Evolutionary conservation across 495 filamentous ascomycete genomes (phyloP), one percentile per base, ranked within the genome.

Genomic region (Jackrogersella multiformis): DNA sequence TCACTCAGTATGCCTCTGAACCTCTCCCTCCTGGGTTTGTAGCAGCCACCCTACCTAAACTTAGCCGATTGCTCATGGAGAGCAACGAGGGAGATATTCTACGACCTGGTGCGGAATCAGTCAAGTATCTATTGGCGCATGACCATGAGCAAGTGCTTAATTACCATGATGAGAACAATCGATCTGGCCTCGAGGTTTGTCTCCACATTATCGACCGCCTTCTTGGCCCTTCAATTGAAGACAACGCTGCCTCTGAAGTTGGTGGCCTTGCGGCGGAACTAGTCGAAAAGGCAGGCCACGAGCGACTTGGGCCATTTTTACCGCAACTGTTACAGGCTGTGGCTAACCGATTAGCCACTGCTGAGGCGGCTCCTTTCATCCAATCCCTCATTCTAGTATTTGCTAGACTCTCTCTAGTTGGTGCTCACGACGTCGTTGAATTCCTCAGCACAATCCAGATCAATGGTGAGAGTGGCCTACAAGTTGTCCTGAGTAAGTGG

Each of bases 141-240:
- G 95, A 97, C 76, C 87, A 93, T 66, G 82, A 90, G 41, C 96
- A 98, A 69, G 84, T 99, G 20, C 88, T 97, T 66, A 83, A 83
- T 34, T 99, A 91, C 89, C 87, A 87, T 12, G 86, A 88, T 53
- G 87, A 91, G 68, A 84, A 84, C 36, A 89, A 89, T 51, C 91
- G 93, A 67, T 90, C 88, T 24, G 96, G 95, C 26, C 84, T 97
- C 10, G 94, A 98, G 76, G 89, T 96, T 15, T 89, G 91, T 21
- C 84, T 99, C 39, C 82, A 92, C 54, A 94, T 99, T 68, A 94
- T 99, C 68, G 95, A 97, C 75, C 90, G 94, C n/a, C 83, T 99
- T 4, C 84, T 99, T 18, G 88, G 90, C 1, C 90, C 92, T 0
- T 76, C 84, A 1, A 88, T 97, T 26, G 90, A 93, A 52, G 95